phyloP scores from a whole-genome alignment of 177 flowering plant genomes.

The Tripterygium wilfordii region DNA sequence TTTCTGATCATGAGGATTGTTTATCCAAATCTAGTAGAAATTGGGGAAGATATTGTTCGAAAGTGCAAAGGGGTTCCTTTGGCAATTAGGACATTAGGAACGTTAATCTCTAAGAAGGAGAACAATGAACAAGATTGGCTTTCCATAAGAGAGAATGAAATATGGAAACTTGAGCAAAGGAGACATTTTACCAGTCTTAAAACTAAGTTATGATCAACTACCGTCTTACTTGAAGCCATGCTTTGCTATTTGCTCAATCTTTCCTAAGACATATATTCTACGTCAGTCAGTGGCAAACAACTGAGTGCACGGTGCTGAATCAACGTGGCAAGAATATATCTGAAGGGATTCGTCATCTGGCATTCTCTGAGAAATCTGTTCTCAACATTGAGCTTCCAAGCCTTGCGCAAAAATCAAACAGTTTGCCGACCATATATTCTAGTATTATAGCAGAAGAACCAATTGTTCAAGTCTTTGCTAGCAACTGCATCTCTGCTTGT shows the following conservation, averaged over 20 bases:
- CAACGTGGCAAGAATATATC: background rate
- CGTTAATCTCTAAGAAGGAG: background rate
- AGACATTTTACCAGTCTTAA: too few species aligned
- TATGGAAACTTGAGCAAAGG: too few species aligned
- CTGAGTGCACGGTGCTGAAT: background rate
- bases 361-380: background rate
- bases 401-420: too few species aligned
- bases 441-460: too few species aligned
- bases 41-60: slow-evolving; percentile 2
- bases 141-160: background rate
- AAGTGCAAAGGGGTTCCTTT: slow-evolving; percentile 3
- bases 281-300: background rate
- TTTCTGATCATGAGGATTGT: background rate
- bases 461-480: too few species aligned
- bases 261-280: background rate
- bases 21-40: background rate
- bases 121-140: background rate
- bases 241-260: too few species aligned
- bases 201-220: too few species aligned
- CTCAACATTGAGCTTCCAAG: too few species aligned
- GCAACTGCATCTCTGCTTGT: background rate
- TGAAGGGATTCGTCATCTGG: background rate
- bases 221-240: too few species aligned
- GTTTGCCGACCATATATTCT: too few species aligned
- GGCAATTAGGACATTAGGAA: background rate